phyloP scores from a whole-genome alignment of 495 filamentous ascomycete species.

The Penicillium coffeae region DNA sequence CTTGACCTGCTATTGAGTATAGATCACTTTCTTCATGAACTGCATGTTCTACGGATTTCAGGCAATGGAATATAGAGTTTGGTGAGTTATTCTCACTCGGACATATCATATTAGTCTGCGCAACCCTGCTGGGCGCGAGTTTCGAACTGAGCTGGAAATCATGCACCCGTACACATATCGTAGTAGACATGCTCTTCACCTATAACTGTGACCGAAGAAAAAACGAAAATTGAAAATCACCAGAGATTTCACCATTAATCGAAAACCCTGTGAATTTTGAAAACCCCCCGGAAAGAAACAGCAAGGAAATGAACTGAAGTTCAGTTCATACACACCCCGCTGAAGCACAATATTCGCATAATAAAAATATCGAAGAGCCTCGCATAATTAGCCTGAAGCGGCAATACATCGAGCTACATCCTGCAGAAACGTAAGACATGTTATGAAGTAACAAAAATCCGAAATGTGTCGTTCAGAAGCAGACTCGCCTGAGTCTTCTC shows the following conservation, averaged over 20 bases:
- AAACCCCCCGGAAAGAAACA: not conserved
- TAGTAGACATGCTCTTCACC: slow-evolving; percentile 8
- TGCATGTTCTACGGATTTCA: not conserved
- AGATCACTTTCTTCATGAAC: slow-evolving; percentile 10
- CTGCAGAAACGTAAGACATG: slow-evolving; percentile 17
- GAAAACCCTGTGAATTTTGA: not conserved
- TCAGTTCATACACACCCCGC: not conserved
- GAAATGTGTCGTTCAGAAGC: not conserved
- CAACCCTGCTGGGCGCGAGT: slow-evolving; percentile 1
- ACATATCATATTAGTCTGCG: slow-evolving; percentile 15
- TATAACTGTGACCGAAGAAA: slow-evolving; percentile 6
- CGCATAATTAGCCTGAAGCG: not conserved
- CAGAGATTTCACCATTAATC: too few relatives aligned
- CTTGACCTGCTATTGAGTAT: slow-evolving; percentile 3
- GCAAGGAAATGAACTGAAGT: not conserved
- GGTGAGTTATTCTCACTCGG: too few relatives aligned
- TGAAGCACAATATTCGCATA: not conserved
- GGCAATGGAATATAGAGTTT: too few relatives aligned
- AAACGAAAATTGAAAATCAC: not conserved
- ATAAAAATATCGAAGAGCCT: not conserved
- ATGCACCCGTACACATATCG: slow-evolving; percentile 17
- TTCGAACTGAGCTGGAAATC: slow-evolving; percentile 11
- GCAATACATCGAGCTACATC: slow-evolving; percentile 20
- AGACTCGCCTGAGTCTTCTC: not conserved
- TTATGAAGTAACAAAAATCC: not conserved